phyloP scores from a whole-genome alignment of 352 stramenopile species.

The Phytopythium vexans region DNA sequence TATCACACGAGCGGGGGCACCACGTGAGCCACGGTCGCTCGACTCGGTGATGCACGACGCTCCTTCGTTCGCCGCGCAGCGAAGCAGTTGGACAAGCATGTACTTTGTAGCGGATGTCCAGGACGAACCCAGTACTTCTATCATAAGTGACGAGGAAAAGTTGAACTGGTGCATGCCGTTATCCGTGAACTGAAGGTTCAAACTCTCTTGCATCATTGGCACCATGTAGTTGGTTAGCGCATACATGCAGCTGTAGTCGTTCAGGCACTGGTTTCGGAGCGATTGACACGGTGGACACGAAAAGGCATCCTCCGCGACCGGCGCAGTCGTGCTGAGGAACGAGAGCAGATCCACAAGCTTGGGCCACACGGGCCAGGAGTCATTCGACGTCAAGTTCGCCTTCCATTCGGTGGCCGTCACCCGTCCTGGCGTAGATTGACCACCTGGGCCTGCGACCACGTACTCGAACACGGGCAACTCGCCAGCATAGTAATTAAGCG shows the following conservation, averaged over 20 bases:
- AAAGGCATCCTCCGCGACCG: background rate
- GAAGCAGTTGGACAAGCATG: background rate
- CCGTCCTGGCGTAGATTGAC: background rate
- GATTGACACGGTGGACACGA: background rate
- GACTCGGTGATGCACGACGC: background rate
- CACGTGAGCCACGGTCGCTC: background rate
- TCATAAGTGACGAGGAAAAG: background rate
- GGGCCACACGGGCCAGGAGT: background rate
- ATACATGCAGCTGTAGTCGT: background rate
- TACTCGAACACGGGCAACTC: background rate
- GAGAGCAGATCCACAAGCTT: constrained; percentile 3
- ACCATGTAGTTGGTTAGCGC: background rate
- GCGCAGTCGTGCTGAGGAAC: background rate
- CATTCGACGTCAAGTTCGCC: background rate
- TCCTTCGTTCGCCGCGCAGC: background rate
- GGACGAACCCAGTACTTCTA: background rate
- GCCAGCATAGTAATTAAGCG: background rate
- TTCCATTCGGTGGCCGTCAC: background rate
- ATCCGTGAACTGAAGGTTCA: background rate
- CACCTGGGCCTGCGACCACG: background rate
- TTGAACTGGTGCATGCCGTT: background rate
- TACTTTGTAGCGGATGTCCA: background rate
- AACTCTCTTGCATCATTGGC: background rate
- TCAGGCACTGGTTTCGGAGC: background rate
- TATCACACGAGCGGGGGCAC: background rate